Conservation (phyloP, 345 rosid genomes). For the Erodium maritimum region DNA sequence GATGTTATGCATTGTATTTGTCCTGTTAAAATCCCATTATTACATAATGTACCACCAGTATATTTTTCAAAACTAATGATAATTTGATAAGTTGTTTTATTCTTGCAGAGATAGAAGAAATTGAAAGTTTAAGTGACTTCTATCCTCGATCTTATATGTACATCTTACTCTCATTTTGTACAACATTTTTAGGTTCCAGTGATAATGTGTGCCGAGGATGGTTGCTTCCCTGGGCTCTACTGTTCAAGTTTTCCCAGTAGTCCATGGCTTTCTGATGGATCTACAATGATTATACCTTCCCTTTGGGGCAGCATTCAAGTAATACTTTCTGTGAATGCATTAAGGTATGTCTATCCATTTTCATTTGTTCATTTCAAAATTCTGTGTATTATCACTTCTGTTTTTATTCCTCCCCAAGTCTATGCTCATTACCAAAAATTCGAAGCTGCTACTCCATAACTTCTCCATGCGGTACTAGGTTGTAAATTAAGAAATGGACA, state of each 20-base stretch:
- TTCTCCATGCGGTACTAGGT: not conserved
- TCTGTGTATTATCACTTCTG: not conserved
- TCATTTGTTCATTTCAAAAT: too few relatives aligned
- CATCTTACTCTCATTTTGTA: constrained; percentile 1
- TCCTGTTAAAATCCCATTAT: too few relatives aligned
- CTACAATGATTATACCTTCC: constrained; percentile 63
- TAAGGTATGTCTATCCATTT: constrained; percentile 30
- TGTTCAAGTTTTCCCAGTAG: constrained; percentile 29
- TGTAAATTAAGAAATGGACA: not conserved
- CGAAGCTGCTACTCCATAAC: not conserved
- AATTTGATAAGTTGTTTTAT: too few relatives aligned
- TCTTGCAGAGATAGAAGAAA: too few relatives aligned
- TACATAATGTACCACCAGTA: too few relatives aligned
- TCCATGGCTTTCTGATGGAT: constrained; percentile 93
- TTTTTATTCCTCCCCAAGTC: not conserved
- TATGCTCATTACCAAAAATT: not conserved
- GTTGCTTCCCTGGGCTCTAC: constrained; percentile 86
- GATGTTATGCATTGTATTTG: too few relatives aligned
- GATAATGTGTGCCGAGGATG: constrained; percentile 55
- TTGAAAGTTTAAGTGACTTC: too few relatives aligned
- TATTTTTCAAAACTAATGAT: too few relatives aligned
- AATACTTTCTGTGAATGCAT: constrained; percentile 50
- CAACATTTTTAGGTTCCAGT: constrained; percentile 48
- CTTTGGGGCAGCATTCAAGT: constrained; percentile 61
- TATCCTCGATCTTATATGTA: not conserved